phyloP scores from a whole-genome alignment of 805 yeast genomes.

The Starmerella riodocensis region DNA sequence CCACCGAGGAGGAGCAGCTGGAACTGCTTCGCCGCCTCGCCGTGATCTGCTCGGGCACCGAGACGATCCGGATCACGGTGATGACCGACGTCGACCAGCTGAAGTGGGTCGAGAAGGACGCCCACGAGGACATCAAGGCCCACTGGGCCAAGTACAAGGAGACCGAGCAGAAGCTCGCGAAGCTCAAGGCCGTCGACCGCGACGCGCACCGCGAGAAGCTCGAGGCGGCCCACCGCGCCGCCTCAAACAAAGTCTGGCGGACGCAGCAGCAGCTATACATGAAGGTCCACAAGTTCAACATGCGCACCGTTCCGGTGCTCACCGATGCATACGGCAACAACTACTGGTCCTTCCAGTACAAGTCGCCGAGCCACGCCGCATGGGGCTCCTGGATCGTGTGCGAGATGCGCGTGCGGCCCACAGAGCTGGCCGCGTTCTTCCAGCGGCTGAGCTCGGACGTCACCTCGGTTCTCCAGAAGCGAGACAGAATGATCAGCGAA shows the following conservation, averaged over 20 bases:
- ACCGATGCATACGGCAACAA: slow-evolving; percentile 26
- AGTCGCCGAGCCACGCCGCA: slow-evolving; percentile 20
- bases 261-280: slow-evolving; percentile 24
- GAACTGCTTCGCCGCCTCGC: slow-evolving; percentile 23
- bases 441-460: slow-evolving; percentile 11
- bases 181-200: slow-evolving; percentile 18
- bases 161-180: slow-evolving; percentile 18
- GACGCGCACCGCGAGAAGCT: slow-evolving; percentile 22
- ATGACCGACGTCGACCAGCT: slow-evolving; percentile 25
- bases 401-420: slow-evolving; percentile 18
- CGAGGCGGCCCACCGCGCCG: slow-evolving; percentile 22
- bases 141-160: slow-evolving; percentile 22
- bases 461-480: slow-evolving; percentile 1
- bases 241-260: slow-evolving; percentile 20
- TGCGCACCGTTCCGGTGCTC: slow-evolving; percentile 28
- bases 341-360: slow-evolving; percentile 30
- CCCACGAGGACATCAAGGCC: slow-evolving; percentile 23
- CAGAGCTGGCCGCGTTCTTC: slow-evolving; percentile 6
- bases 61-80: slow-evolving; percentile 27
- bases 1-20: slow-evolving; percentile 21
- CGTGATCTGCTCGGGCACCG: slow-evolving; percentile 26
- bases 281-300: slow-evolving; percentile 23
- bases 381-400: slow-evolving; percentile 30
- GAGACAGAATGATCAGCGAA: slow-evolving; percentile 16
- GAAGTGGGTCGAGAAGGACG: slow-evolving; percentile 20